Evolutionary conservation across 1,139 yeast species (phyloP).

Genomic region (Hyphopichia khmerensis): DNA sequence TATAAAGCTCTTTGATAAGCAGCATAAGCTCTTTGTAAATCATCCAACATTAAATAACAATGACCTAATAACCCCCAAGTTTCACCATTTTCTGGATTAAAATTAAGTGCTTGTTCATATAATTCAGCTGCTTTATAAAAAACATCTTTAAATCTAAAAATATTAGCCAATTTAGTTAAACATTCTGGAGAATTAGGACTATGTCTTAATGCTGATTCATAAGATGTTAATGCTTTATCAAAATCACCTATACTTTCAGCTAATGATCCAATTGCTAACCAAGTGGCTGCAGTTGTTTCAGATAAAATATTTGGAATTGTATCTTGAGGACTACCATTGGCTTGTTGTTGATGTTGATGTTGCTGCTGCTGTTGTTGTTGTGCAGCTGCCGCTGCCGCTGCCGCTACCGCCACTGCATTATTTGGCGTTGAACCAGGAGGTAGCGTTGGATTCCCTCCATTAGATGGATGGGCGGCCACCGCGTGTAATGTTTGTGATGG

Average conservation of each 20-base stretch:
- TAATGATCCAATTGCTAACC: constrained; percentile 88
- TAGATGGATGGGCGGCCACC: constrained; percentile 4
- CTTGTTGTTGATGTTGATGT: constrained; percentile 6
- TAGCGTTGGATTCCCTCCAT: constrained; percentile 14
- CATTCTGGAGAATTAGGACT: constrained; percentile 85
- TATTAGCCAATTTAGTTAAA: constrained; percentile 80
- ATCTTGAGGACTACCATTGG: constrained; percentile 1
- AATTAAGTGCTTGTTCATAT: constrained; percentile 80
- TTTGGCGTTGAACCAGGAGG: constrained; percentile 10
- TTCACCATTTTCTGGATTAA: constrained; percentile 88
- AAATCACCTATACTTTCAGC: constrained; percentile 89
- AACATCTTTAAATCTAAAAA: constrained; percentile 84
- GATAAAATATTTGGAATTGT: constrained; percentile 26
- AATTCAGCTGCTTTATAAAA: constrained; percentile 92
- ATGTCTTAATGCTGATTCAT: constrained; percentile 86
- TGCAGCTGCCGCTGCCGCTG: constrained; percentile 6
- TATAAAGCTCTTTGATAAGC: constrained; percentile 95
- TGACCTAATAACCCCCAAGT: constrained; percentile 98
- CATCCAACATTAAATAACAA: constrained; percentile 95
- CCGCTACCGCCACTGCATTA: constrained; percentile 4
- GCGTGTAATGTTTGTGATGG: neutral
- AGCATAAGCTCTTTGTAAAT: constrained; percentile 89
- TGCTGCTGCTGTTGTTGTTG: constrained; percentile 5
- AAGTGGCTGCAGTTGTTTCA: constrained; percentile 83
- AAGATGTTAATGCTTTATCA: constrained; percentile 85